Evolutionary conservation across 2,329 filamentous ascomycete genomes (phyloP).

Genomic region (Ascochyta lentis): DNA sequence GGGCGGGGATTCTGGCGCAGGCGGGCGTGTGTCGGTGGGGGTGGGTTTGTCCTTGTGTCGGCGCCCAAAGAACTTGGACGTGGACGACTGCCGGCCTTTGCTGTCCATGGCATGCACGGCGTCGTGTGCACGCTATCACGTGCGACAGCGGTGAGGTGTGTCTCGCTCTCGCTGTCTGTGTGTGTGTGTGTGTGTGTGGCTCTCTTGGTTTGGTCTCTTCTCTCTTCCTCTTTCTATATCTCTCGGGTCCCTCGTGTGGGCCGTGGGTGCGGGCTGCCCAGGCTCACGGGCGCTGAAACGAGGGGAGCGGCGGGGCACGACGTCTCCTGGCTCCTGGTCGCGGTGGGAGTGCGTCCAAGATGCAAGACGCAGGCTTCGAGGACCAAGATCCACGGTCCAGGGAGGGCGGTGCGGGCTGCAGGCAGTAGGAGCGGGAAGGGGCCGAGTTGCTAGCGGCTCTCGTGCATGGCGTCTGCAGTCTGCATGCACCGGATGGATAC

Average conservation of each 20-base stretch:
- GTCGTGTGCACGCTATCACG: too few relatives aligned
- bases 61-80: constrained; percentile 85
- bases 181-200: too few relatives aligned
- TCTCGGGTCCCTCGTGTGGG: not conserved
- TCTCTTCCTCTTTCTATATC: not conserved
- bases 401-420: constrained; percentile 22
- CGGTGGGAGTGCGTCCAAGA: not conserved
- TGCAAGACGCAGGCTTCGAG: too few relatives aligned
- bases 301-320: constrained; percentile 4
- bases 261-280: not conserved
- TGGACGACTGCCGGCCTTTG: constrained; percentile 83
- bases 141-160: too few relatives aligned
- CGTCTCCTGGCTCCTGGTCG: constrained; percentile 1
- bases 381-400: too few relatives aligned
- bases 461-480: constrained; percentile 1
- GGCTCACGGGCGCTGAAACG: constrained; percentile 3
- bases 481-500: not conserved
- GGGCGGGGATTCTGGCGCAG: constrained; percentile 66
- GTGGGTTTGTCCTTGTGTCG: constrained; percentile 74
- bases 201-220: too few relatives aligned
- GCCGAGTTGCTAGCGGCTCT: constrained; percentile 24
- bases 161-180: too few relatives aligned
- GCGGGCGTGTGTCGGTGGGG: constrained; percentile 50
- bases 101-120: constrained; percentile 60
- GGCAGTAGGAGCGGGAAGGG: constrained; percentile 23